These are phyloP conservation scores for Ophiostoma angusticollis DNA, from an alignment of 2,329 filamentous ascomycete species.

Conservation along the genomic window DNA sequence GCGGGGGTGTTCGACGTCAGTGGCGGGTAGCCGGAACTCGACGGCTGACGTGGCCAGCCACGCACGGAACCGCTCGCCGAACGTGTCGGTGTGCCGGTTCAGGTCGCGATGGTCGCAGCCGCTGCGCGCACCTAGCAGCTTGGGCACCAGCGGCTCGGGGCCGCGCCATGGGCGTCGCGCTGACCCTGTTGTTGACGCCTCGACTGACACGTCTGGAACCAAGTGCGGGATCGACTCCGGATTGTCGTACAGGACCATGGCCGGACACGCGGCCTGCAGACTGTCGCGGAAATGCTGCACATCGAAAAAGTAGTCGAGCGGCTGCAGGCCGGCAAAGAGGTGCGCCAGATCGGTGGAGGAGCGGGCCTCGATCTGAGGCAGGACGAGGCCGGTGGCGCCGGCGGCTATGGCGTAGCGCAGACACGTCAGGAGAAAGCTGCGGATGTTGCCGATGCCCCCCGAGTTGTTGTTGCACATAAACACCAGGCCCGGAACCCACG, in stretches of 20 bases:
- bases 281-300: conserved; percentile 29
- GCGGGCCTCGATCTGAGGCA: conserved; percentile 33
- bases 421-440: conserved; percentile 38
- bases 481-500: conserved; percentile 28
- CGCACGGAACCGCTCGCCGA: conserved; percentile 22
- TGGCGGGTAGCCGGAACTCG: conserved; percentile 12
- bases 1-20: conserved; percentile 20
- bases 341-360: conserved; percentile 28
- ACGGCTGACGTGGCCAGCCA: conserved; percentile 21
- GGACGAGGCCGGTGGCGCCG: conserved; percentile 31
- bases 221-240: conserved; percentile 26
- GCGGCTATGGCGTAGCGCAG: conserved; percentile 36
- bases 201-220: too few species aligned
- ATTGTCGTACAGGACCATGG: conserved; percentile 29
- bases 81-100: conserved; percentile 28
- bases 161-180: too few species aligned
- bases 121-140: conserved; percentile 25
- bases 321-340: conserved; percentile 27
- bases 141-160: conserved; percentile 29
- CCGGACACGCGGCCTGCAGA: conserved; percentile 27
- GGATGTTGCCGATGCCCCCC: conserved; percentile 37
- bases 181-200: conserved; percentile 19
- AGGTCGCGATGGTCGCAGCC: conserved; percentile 28
- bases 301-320: conserved; percentile 36
- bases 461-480: conserved; percentile 39